Base-by-base conservation (phyloP, 2,329 filamentous ascomycete genomes). In the Curvularia lunata region DNA sequence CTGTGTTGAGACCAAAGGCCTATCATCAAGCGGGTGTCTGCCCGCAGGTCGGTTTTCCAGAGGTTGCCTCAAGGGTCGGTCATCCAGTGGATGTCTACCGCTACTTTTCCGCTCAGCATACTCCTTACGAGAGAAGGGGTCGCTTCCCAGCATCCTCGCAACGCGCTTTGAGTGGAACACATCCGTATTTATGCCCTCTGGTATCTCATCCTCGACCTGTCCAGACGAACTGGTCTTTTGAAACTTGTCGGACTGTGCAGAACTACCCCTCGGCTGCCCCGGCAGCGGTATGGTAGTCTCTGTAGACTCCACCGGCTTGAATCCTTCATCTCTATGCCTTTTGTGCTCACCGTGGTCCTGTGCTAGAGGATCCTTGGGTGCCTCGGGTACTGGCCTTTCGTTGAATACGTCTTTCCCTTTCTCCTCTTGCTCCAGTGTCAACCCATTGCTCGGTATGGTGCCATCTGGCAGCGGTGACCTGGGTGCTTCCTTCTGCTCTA, bases 111-210 rank as follows among this genome's bases (percentile, higher is more conserved):
- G 60, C 8, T 77, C 66, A 16, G 77, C 59, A 34, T 70, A 67
- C 56, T 70, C 67, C 46, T 74, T 75, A n/a, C 65, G 62, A 13
- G 71, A 69, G 53, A 74, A 69, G 5, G 69, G 70, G 34, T 82
- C 80, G 28, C 79, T 79, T 28, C 83, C 81, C 13, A 89, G 75
- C 72, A 85, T 79, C 58, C 77, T 81, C 27, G 85, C 83, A 19
- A 88, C 83, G 53, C 80, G 81, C 3, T 82, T 83, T 53, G 84
- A 89, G 54, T 85, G 84, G 68, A 90, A 90, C 0, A 89, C 74
- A 62, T 86, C 83, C 5, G 83, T 82, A 67, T 88, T 82, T 66
- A 88, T 79, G 46, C 83, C 86, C 52, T 86, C 83, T 4, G 85
- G 81, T 16, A 83, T 58, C n/a, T 83, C 79, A 18, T 82, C 78